Base-by-base conservation (phyloP, 176 grass and related monocot genomes). In the Luzula sylvatica region DNA sequence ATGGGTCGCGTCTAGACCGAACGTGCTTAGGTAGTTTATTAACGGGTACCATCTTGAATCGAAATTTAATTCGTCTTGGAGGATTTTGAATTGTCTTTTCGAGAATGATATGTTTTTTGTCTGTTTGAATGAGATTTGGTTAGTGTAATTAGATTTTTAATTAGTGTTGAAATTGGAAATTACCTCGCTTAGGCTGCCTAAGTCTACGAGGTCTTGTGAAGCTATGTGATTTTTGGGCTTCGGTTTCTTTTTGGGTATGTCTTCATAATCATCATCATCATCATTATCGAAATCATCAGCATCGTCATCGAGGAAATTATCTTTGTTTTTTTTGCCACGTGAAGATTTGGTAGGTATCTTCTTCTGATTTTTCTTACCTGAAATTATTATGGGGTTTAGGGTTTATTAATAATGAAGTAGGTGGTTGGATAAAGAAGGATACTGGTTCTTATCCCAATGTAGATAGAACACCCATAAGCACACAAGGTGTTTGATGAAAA, bases 1-100 rank as follows among this genome's bases (percentile, higher is more conserved):
- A 80, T 96, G 73, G 52, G 90, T 85, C 41, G 85, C 90, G 26
- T 78, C 82, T 42, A 88, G 71, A 58, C 84, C 84, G 79, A 76
- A 89, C 18, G 90, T 86, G 63, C 84, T 86, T 52, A 96, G 67
- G 58, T 96, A 96, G 74, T 96, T 86, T 50, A 96, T 53, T 42
- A 89, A 61, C 1, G 74, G 84, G 69, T 88, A 82, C 90, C 81
- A 96, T 74, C 66, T 96, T 20, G 72, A 74, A 72, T 96, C 90
- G 5, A 96, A 86, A 46, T 76, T 75, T 18, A 79, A 66, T 28
- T 96, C 90, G 85, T 96, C 81, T 65, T 81, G 80, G 21, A 89
- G 71, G 54, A 75, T 86, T 44, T 96, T 63, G 56, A 89, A 89
- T 15, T 73, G 29, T 66, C 49, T 70, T 70, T 26, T 65, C 50